Conservation (phyloP, 2,329 filamentous ascomycete species). For the Sporothrix humicola region DNA sequence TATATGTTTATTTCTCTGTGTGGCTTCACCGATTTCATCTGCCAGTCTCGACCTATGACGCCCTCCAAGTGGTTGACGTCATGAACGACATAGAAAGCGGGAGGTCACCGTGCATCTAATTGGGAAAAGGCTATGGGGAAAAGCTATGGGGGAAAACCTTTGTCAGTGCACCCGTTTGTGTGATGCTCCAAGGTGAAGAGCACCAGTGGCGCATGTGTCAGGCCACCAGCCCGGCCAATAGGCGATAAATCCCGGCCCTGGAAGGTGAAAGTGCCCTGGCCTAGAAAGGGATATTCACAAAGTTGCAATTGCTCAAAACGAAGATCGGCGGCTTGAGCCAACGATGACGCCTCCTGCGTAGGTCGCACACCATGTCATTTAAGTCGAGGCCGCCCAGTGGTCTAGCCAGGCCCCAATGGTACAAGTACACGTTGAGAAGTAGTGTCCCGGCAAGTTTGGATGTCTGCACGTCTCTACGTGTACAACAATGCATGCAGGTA, state of each 20-base stretch:
- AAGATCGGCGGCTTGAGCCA: neutral
- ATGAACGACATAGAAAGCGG: conserved; percentile 10
- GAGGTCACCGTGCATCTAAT: neutral
- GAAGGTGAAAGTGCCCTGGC: neutral
- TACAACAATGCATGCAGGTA: neutral
- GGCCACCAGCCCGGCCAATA: neutral
- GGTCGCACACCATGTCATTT: neutral
- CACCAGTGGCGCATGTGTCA: conserved; percentile 1
- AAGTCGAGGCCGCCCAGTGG: neutral
- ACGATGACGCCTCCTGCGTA: neutral
- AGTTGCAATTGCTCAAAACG: neutral
- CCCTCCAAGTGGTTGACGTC: conserved; percentile 20
- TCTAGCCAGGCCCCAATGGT: conserved; percentile 8
- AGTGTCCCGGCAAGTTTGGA: neutral
- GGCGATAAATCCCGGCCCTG: neutral
- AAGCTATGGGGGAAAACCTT: neutral
- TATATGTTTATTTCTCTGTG: neutral
- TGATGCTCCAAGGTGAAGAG: neutral
- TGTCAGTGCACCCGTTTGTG: conserved; percentile 12
- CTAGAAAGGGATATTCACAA: neutral
- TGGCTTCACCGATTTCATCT: neutral
- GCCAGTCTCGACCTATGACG: neutral
- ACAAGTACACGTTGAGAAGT: neutral
- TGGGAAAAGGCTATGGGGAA: too few relatives aligned
- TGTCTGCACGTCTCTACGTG: neutral